These are phyloP conservation scores for Xerocomus spinulosus DNA, from an alignment of 768 basidiomycete genomes.

Conservation along the genomic window DNA sequence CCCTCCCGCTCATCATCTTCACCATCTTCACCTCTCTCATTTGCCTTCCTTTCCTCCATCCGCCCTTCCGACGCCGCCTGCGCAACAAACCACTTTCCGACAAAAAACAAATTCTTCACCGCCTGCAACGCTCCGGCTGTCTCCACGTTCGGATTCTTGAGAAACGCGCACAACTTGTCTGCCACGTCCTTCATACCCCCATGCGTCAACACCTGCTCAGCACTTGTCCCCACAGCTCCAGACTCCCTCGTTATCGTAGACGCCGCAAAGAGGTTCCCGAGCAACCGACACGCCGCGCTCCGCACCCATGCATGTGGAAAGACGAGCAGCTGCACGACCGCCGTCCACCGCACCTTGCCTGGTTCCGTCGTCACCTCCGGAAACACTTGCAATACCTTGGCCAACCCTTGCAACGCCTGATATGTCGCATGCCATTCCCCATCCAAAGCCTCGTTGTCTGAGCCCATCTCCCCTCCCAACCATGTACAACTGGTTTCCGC, in stretches of 20 bases:
- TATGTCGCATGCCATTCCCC: slow-evolving; percentile 81
- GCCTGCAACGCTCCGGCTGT: slow-evolving; percentile 71
- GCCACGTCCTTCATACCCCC: slow-evolving; percentile 64
- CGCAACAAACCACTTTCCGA: slow-evolving; percentile 77
- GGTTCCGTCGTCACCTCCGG: slow-evolving; percentile 45
- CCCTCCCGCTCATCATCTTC: slow-evolving; percentile 11
- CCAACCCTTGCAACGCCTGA: slow-evolving; percentile 63
- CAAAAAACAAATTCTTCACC: slow-evolving; percentile 89
- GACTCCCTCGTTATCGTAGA: slow-evolving; percentile 30
- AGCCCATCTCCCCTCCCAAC: slow-evolving; percentile 35
- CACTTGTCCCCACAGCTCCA: slow-evolving; percentile 18
- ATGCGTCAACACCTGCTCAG: slow-evolving; percentile 39
- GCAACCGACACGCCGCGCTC: slow-evolving; percentile 67
- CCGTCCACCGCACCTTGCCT: slow-evolving; percentile 55
- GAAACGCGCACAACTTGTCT: slow-evolving; percentile 65
- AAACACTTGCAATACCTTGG: slow-evolving; percentile 57
- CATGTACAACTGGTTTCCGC: slow-evolving; percentile 7
- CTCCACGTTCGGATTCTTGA: slow-evolving; percentile 78
- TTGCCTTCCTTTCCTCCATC: slow-evolving; percentile 24
- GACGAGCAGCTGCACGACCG: slow-evolving; percentile 60
- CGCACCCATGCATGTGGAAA: slow-evolving; percentile 97
- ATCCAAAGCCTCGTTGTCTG: slow-evolving; percentile 52
- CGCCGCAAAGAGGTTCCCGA: slow-evolving; percentile 65
- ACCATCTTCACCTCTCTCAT: slow-evolving; percentile 1
- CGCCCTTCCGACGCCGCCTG: slow-evolving; percentile 28